Evolutionary conservation across 345 rosid genomes (phyloP).

Genomic region (Bruguiera parviflora): DNA sequence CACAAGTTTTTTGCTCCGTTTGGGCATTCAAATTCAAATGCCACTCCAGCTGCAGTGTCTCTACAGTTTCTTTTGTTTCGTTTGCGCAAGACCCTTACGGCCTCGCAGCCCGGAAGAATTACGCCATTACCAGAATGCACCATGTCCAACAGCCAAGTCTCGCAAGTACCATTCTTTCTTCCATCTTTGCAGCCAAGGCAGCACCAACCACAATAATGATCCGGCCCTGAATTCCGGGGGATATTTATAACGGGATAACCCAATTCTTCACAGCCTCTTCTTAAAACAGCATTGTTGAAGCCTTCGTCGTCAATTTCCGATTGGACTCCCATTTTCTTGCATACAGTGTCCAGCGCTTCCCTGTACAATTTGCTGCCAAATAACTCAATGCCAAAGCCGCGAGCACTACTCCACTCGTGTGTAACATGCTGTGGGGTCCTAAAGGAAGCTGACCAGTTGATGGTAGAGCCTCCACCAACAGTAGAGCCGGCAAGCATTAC

Average conservation of each 20-base stretch:
- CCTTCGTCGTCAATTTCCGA: slow-evolving; percentile 58
- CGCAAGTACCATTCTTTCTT: slow-evolving; percentile 58
- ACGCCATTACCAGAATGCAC: slow-evolving; percentile 65
- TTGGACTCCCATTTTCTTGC: slow-evolving; percentile 75
- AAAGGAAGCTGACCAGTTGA: slow-evolving; percentile 86
- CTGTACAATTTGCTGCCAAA: slow-evolving; percentile 53
- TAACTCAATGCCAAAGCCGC: slow-evolving; percentile 36
- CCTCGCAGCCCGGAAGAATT: slow-evolving; percentile 69
- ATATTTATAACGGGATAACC: slow-evolving; percentile 54
- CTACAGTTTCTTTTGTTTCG: slow-evolving; percentile 23
- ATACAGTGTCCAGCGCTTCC: slow-evolving; percentile 66
- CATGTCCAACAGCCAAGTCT: slow-evolving; percentile 86
- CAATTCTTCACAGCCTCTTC: slow-evolving; percentile 70
- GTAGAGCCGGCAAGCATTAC: slow-evolving; percentile 72
- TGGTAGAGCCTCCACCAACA: slow-evolving; percentile 79
- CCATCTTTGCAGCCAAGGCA: slow-evolving; percentile 85
- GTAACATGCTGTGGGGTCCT: slow-evolving; percentile 69
- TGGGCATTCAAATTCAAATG: slow-evolving; percentile 36
- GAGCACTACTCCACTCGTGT: slow-evolving; percentile 52
- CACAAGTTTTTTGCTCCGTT: slow-evolving; percentile 42
- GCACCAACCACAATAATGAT: slow-evolving; percentile 87
- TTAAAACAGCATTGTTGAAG: slow-evolving; percentile 58
- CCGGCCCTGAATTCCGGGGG: slow-evolving; percentile 59
- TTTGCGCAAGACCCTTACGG: slow-evolving; percentile 43
- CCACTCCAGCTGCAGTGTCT: slow-evolving; percentile 49